phyloP scores from a whole-genome alignment of 257 asterid species.

The Plectranthus barbatus region DNA sequence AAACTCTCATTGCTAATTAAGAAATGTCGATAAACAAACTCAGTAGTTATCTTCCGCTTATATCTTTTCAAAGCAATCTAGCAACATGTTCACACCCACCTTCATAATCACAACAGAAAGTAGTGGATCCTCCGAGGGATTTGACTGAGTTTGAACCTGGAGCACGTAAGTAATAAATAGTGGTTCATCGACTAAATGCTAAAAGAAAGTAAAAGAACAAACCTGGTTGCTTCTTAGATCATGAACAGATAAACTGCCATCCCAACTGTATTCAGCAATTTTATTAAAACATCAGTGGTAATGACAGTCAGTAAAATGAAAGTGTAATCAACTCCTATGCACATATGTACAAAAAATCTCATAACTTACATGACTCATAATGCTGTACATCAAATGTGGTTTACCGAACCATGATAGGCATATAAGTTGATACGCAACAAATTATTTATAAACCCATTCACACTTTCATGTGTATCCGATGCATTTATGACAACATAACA shows the following conservation, averaged over 20 bases:
- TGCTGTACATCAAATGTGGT: too few relatives aligned
- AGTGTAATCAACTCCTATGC: too few relatives aligned
- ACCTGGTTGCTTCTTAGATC: conserved; percentile 91
- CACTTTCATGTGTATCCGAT: too few relatives aligned
- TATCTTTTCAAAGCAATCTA: background rate
- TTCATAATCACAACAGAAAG: conserved; percentile 91
- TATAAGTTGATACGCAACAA: background rate
- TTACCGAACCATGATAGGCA: too few relatives aligned
- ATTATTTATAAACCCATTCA: too few relatives aligned
- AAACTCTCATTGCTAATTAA: too few relatives aligned
- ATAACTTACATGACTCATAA: too few relatives aligned
- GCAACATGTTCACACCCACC: conserved; percentile 33
- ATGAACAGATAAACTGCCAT: conserved; percentile 87
- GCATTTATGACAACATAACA: too few relatives aligned
- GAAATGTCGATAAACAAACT: too few relatives aligned
- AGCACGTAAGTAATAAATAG: conserved; percentile 6
- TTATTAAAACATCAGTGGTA: background rate
- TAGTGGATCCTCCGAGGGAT: conserved; percentile 79
- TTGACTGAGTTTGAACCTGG: conserved; percentile 82
- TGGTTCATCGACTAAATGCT: background rate
- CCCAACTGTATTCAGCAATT: conserved; percentile 89
- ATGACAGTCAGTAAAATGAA: too few relatives aligned
- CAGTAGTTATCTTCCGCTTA: background rate
- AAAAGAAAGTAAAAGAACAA: conserved; percentile 14
- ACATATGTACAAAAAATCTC: too few relatives aligned